Percentiles rank a stretch among this genome's conserved stretches.
These are phyloP conservation scores for Zygotorulaspora danielsina DNA, from an alignment of 805 yeast species.

Conservation along the genomic window DNA sequence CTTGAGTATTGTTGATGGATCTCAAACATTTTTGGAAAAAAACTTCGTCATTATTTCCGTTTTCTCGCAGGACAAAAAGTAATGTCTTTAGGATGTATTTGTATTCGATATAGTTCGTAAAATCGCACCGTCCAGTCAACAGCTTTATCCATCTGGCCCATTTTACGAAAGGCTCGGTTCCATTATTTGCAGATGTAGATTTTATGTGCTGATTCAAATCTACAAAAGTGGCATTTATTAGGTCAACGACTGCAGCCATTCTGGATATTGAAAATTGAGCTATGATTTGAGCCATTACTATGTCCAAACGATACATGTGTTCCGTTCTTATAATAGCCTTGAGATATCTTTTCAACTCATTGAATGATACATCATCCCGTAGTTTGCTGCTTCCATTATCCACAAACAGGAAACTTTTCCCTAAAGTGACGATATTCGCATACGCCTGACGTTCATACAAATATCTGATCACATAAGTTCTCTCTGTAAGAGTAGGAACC, in stretches of 20 bases:
- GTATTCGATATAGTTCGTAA: constrained; percentile 21
- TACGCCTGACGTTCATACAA: constrained; percentile 20
- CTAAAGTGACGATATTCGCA: constrained; percentile 17
- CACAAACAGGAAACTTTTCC: constrained; percentile 17
- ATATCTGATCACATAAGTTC: constrained; percentile 18
- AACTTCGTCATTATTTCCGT: constrained; percentile 1
- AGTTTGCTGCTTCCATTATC: constrained; percentile 5
- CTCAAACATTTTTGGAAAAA: constrained; percentile 7
- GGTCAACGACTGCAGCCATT: constrained; percentile 14
- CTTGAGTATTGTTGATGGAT: constrained; percentile 9
- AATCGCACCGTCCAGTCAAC: constrained; percentile 29
- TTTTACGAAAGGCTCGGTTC: constrained; percentile 14
- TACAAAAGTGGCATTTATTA: constrained; percentile 19
- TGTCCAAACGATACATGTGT: constrained; percentile 14
- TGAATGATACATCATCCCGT: constrained; percentile 16
- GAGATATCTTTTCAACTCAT: constrained; percentile 22
- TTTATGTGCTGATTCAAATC: constrained; percentile 6
- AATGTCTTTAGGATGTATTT: constrained; percentile 19
- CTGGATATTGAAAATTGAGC: constrained; percentile 23
- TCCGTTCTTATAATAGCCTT: constrained; percentile 17
- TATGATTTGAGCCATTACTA: constrained; percentile 17
- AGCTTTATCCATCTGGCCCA: constrained; percentile 28
- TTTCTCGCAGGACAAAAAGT: constrained; percentile 17
- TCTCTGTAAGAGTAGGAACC: constrained; percentile 9
- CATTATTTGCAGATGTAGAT: constrained; percentile 2